A percentile compares a stretch with the other conserved stretches of the same genome.
These are phyloP conservation scores for Abrus pulchellus DNA, from an alignment of 306 rosid species.

Conservation along the genomic window DNA sequence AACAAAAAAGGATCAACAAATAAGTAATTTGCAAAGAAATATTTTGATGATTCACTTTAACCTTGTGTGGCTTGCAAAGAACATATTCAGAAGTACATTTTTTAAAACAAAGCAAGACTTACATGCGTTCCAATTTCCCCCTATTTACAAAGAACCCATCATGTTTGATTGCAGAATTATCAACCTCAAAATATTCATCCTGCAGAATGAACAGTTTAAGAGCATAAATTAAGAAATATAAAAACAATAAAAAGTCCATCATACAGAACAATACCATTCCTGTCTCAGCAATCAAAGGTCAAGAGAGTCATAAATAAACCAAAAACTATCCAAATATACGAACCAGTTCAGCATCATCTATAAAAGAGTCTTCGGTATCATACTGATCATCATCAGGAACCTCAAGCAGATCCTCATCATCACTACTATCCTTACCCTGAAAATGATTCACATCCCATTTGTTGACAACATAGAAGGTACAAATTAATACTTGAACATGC, in stretches of 20 bases:
- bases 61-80: constrained; percentile 6
- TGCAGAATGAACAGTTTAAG: constrained; percentile 58
- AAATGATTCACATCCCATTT: constrained; percentile 38
- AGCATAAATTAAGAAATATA: constrained; percentile 37
- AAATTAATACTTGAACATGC: constrained; percentile 22
- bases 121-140: constrained; percentile 93
- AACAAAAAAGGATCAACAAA: constrained; percentile 24
- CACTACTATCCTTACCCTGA: constrained; percentile 97
- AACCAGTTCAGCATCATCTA: constrained; percentile 98
- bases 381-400: constrained; percentile 96
- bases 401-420: constrained; percentile 82
- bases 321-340: constrained; percentile 47
- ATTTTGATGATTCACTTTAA: constrained; percentile 8
- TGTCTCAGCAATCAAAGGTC: constrained; percentile 33
- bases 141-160: constrained; percentile 95
- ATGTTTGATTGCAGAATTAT: constrained; percentile 90
- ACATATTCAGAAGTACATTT: constrained; percentile 4
- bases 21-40: constrained; percentile 38
- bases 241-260: constrained; percentile 8
- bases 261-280: constrained; percentile 22
- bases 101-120: constrained; percentile 56
- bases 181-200: constrained; percentile 99
- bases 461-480: constrained; percentile 31
- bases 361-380: constrained; percentile 98
- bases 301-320: constrained; percentile 40